Conservation (phyloP, 1,284 basidiomycete genomes). For the Tylopilus orsonianus region DNA sequence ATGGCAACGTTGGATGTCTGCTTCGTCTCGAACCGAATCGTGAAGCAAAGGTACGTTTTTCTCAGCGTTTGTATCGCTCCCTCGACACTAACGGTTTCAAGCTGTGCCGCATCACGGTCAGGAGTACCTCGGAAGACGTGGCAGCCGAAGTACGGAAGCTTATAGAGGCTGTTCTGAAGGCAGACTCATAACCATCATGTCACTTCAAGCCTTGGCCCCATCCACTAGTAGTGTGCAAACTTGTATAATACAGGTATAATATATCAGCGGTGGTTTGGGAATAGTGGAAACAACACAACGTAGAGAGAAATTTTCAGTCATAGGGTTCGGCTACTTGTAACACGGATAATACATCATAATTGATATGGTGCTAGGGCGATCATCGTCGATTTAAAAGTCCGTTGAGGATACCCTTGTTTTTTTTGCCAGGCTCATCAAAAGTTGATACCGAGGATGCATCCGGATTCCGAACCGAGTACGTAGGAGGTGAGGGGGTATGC, state of each 20-base stretch:
- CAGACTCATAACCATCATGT: constrained; percentile 18
- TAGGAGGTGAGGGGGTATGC: constrained; percentile 7
- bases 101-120: constrained; percentile 91
- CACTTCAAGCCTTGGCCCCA: not conserved
- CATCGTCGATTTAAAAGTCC: constrained; percentile 34
- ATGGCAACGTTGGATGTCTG: constrained; percentile 94
- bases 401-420: constrained; percentile 29
- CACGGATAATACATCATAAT: not conserved
- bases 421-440: constrained; percentile 30
- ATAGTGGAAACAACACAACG: not conserved
- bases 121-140: constrained; percentile 94
- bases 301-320: not conserved
- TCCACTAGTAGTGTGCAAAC: constrained; percentile 15
- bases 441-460: constrained; percentile 5
- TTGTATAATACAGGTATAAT: constrained; percentile 30
- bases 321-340: not conserved
- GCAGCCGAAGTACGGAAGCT: constrained; percentile 78
- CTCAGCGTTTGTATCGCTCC: not conserved
- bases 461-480: constrained; percentile 1
- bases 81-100: constrained; percentile 32
- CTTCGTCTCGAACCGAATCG: constrained; percentile 92
- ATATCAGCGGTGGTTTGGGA: constrained; percentile 18
- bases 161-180: constrained; percentile 55
- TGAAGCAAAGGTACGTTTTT: constrained; percentile 77
- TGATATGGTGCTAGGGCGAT: not conserved